Evolutionary conservation across 305 asterid species (phyloP), one percentile per base, ranked within the genome.

Genomic region (Withania somnifera): DNA sequence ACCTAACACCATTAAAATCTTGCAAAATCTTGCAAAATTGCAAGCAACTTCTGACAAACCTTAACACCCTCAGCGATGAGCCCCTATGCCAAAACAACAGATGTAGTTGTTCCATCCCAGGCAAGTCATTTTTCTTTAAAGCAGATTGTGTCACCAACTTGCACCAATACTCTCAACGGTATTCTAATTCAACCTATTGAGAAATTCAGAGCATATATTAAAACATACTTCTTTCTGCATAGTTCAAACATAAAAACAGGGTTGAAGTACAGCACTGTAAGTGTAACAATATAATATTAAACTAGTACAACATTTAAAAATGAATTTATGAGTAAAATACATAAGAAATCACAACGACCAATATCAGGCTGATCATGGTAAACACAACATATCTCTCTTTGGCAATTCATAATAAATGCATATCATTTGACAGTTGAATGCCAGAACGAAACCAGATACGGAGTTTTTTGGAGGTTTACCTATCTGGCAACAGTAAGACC

Each of bases 81-180:
- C 78, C 95, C 93, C 77, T 90, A 94, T 64, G 94, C 94, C 40
- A 91, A 90, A 80, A 91, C 95, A 58, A 90, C 94, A 32, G 94
- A 91, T 47, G 94, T 90, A 2, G 95, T 91, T 14, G 94, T 89
- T 50, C 95, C 94, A 83, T 91, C 94, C 76, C 95, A 80, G 94
- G 94, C 83, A 90, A 86, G 84, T 90, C 93, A 82, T 91, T 91
- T 54, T 94, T 91, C 86, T 90, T 91, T 28, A 94, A 89, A 34
- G 91, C 95, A 63, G 95, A 94, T 89, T 91, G 95, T 68, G 93
- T 88, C 76, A 91, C 95, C 86, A 90, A 86, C 85, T 91, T 19
- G 90, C 95, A 20, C 95, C 95, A 73, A 91, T 88, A 63, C 89
- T 89, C 84, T 90, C 93, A 78, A 88, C 94, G 92, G 66, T 92